phyloP scores from a whole-genome alignment of 257 asterid species.

The Plantago elongata region DNA sequence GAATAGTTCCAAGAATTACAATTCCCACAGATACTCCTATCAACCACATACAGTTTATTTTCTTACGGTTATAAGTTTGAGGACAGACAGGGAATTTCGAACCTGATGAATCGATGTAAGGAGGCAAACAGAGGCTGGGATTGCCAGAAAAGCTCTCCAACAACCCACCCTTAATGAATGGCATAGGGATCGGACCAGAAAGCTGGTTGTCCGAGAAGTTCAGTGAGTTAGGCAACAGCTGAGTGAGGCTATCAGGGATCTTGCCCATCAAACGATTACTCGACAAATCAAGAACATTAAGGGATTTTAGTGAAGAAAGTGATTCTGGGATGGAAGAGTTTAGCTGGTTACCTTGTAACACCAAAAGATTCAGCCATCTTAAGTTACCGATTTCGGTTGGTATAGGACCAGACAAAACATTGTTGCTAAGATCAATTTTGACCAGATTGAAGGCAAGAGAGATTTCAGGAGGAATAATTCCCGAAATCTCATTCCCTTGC shows the following conservation, averaged over 20 bases:
- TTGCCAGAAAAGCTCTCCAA: constrained; percentile 71
- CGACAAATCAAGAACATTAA: constrained; percentile 81
- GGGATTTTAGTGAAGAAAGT: constrained; percentile 43
- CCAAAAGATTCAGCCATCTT: constrained; percentile 53
- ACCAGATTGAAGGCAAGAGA: constrained; percentile 55
- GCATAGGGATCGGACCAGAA: constrained; percentile 68
- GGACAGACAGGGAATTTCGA: constrained; percentile 39
- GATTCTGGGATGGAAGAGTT: constrained; percentile 71
- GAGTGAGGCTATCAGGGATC: constrained; percentile 48
- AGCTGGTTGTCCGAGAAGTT: constrained; percentile 74
- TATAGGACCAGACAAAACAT: constrained; percentile 64
- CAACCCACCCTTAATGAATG: constrained; percentile 57
- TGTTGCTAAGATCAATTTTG: constrained; percentile 70
- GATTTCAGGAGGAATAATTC: constrained; percentile 62
- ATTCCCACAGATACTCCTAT: constrained; percentile 42
- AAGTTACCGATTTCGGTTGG: constrained; percentile 65
- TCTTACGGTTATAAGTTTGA: constrained; percentile 30
- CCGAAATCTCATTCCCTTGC: constrained; percentile 73
- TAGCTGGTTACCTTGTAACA: constrained; percentile 57
- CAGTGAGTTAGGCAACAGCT: constrained; percentile 63
- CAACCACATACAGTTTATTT: constrained; percentile 46
- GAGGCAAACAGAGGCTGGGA: constrained; percentile 57
- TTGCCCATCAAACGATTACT: constrained; percentile 49
- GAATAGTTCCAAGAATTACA: constrained; percentile 40
- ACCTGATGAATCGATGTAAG: constrained; percentile 20